phyloP scores from a whole-genome alignment of 1,139 yeast species.

The Debaryomycetaceae sp. region DNA sequence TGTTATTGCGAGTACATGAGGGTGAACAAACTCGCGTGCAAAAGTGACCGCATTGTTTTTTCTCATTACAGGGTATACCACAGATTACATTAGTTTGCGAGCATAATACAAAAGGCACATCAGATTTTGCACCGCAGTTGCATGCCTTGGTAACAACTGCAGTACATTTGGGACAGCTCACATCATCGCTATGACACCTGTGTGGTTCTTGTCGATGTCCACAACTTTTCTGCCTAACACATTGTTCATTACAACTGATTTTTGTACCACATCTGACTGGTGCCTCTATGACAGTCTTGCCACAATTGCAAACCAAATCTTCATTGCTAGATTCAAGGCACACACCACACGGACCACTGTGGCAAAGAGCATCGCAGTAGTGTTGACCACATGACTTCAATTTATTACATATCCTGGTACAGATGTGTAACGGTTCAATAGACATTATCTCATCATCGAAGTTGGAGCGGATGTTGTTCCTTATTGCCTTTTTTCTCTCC shows the following conservation, averaged over 20 bases:
- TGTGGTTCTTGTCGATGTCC: constrained; percentile 78
- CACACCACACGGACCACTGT: constrained; percentile 78
- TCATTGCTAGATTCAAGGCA: constrained; percentile 82
- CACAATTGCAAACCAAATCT: constrained; percentile 82
- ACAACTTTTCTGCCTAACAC: constrained; percentile 59
- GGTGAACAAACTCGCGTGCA: constrained; percentile 60
- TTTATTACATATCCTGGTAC: constrained; percentile 68
- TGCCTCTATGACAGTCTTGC: constrained; percentile 72
- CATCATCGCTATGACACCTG: constrained; percentile 65
- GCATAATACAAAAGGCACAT: constrained; percentile 66
- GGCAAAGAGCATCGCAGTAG: constrained; percentile 72
- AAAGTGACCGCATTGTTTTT: constrained; percentile 64
- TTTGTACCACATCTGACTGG: constrained; percentile 88
- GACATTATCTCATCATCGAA: constrained; percentile 49
- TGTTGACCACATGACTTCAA: constrained; percentile 71
- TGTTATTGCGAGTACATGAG: constrained; percentile 29
- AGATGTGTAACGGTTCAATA: constrained; percentile 75
- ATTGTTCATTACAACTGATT: constrained; percentile 68
- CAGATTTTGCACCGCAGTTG: constrained; percentile 59
- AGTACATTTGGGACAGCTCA: constrained; percentile 77
- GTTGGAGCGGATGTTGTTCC: constrained; percentile 37
- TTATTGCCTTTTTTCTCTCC: constrained; percentile 45
- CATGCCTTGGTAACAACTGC: constrained; percentile 59
- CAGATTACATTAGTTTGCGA: constrained; percentile 70
- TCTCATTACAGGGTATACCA: constrained; percentile 59